Base-by-base conservation (phyloP, 768 basidiomycete genomes). In the Trametes maxima region DNA sequence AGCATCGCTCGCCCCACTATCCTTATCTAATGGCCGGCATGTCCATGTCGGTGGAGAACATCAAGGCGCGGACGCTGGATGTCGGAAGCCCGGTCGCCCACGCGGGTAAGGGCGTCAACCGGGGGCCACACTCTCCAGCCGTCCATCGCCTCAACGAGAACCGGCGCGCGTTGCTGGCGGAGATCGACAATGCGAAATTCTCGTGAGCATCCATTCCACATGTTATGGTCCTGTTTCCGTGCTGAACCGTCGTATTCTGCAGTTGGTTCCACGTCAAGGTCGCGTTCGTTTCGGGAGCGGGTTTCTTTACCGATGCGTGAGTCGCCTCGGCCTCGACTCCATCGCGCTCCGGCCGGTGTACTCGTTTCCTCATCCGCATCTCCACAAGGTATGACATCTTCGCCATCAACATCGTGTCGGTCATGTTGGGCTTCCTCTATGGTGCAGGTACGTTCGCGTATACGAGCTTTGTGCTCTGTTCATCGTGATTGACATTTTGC, bases 191-290 rank as follows among this genome's bases (percentile, higher is more conserved):
- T 63, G 82, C 82, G 51, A 72, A 72, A 39, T 84, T 83, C 73
- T 74, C 72, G 75, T 77, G 49, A 28, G 75, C 71, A 7, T 19
- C 22, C 54, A 58, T 21, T 39, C 19, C 39, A 19, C 49, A 14
- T 54, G 35, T 33, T 6, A 2, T 24, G 2, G 24, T 5, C 2
- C 39, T 16, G 35, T 39, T 33, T 35, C 43, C 35, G 28, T 33
- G 8, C 28, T 33, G 28, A 33, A 8, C 28, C 28, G 28, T 8
- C 28, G 28, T 33, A 33, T 33, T 3, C n/a, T 3, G 37, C 59
- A 78, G 78, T 1, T 81, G 77, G 75, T 83, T 83, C 72, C 84
- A 85, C 62, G 74, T 81, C 55, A 83, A 82, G 68, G 70, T 78
- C 57, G 70, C 69, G 64, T 55, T 75, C 40, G 76, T 78, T 50